Evolutionary conservation across 305 asterid species (phyloP).

Genomic region (Solanum chacoense): DNA sequence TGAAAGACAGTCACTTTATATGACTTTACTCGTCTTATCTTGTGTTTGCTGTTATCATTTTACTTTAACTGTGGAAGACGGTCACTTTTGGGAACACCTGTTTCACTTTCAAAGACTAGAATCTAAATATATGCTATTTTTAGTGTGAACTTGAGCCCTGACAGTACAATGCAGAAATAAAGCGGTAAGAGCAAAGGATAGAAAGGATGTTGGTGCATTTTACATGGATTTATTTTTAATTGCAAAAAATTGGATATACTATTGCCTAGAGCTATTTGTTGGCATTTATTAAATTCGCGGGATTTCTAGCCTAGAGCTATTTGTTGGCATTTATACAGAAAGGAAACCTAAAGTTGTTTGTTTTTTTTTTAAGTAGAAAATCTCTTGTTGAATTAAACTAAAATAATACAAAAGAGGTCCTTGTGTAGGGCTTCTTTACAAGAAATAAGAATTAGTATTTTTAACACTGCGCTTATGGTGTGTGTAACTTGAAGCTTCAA

Average conservation of each 20-base stretch:
- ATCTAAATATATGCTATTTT: background rate
- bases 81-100: background rate
- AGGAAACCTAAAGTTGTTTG: background rate
- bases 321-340: background rate
- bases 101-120: background rate
- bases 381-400: background rate
- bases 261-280: background rate
- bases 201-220: background rate
- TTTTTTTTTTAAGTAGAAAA: background rate
- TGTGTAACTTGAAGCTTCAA: too few species aligned
- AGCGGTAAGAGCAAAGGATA: background rate
- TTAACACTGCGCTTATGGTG: too few species aligned
- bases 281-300: background rate
- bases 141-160: background rate
- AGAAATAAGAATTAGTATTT: too few species aligned
- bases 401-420: background rate
- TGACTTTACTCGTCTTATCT: background rate
- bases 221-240: background rate
- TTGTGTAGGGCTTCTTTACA: too few species aligned
- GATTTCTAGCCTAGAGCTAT: background rate
- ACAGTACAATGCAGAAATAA: background rate
- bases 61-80: background rate
- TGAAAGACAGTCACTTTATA: conserved; percentile 44
- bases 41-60: background rate
- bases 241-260: background rate